A percentile compares a stretch with the other conserved stretches of the same genome.
Evolutionary conservation across 2,329 filamentous ascomycete genomes (phyloP).

Genomic region (Xylariaceae sp.): DNA sequence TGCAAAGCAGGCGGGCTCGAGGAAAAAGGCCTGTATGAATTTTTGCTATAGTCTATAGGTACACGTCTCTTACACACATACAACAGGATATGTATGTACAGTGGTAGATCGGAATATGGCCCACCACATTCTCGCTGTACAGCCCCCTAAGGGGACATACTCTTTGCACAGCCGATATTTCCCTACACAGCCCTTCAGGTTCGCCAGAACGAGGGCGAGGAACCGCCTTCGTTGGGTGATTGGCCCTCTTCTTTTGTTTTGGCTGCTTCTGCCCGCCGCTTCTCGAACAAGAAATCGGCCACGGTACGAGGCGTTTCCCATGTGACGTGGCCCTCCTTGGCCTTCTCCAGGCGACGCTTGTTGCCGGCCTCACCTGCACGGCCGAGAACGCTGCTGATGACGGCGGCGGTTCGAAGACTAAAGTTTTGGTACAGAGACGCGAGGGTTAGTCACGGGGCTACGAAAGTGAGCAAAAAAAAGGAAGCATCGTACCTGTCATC

Average conservation of each 20-base stretch:
- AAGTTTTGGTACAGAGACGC: neutral
- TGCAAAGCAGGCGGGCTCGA: no score
- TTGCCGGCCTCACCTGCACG: constrained; percentile 77
- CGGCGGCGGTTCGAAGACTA: constrained; percentile 72
- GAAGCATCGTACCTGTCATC: constrained; percentile 88
- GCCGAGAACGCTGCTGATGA: constrained; percentile 81
- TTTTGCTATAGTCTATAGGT: constrained; percentile 4
- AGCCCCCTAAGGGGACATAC: no score
- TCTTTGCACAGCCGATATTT: no score
- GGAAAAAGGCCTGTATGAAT: no score
- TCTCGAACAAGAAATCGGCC: no score
- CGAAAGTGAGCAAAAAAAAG: no score
- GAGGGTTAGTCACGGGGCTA: no score
- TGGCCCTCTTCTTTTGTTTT: neutral
- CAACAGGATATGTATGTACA: neutral
- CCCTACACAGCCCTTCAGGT: no score
- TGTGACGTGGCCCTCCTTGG: constrained; percentile 55
- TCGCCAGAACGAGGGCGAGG: no score
- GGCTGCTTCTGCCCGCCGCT: constrained; percentile 3
- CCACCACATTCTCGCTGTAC: no score
- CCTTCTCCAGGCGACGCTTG: constrained; percentile 57
- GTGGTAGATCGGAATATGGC: no score
- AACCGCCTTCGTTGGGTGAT: no score
- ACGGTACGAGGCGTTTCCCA: constrained; percentile 54
- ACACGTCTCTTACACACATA: constrained; percentile 13